Evolutionary conservation across 192 early-diverging fungal species (phyloP).

Genomic region (Spinellus fusiger): DNA sequence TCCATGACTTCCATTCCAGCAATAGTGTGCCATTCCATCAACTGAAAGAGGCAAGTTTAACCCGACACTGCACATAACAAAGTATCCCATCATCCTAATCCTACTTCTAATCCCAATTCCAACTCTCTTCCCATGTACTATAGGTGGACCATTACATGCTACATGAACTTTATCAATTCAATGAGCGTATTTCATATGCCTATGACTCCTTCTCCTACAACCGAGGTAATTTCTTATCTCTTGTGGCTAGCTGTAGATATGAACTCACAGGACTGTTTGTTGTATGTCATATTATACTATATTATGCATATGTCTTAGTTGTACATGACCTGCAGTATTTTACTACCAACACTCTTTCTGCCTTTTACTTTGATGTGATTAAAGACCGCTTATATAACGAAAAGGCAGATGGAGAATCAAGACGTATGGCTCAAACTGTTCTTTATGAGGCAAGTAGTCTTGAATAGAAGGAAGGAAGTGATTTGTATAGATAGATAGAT

Average conservation of each 20-base stretch:
- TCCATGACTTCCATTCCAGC: constrained; percentile 49
- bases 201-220: constrained; percentile 61
- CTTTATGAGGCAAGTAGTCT: constrained; percentile 46
- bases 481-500: neutral
- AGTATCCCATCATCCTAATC: too few species aligned
- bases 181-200: constrained; percentile 40
- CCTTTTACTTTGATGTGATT: constrained; percentile 76
- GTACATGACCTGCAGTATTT: constrained; percentile 62
- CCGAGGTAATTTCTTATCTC: constrained; percentile 34
- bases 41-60: constrained; percentile 36
- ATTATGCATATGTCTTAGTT: constrained; percentile 28
- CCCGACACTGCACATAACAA: neutral
- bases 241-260: neutral
- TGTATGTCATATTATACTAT: neutral
- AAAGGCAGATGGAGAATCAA: constrained; percentile 23
- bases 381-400: constrained; percentile 75
- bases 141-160: constrained; percentile 57
- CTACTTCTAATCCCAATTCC: too few species aligned
- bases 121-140: too few species aligned
- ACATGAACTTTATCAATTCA: constrained; percentile 60
- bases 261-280: too few species aligned
- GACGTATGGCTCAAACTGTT: constrained; percentile 60
- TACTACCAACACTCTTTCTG: constrained; percentile 58
- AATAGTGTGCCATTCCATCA: constrained; percentile 44
- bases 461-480: neutral